Percentiles rank a stretch among this genome's conserved stretches.
Evolutionary conservation across 805 yeast genomes (phyloP).

Genomic region (Komagataella mondaviorum): DNA sequence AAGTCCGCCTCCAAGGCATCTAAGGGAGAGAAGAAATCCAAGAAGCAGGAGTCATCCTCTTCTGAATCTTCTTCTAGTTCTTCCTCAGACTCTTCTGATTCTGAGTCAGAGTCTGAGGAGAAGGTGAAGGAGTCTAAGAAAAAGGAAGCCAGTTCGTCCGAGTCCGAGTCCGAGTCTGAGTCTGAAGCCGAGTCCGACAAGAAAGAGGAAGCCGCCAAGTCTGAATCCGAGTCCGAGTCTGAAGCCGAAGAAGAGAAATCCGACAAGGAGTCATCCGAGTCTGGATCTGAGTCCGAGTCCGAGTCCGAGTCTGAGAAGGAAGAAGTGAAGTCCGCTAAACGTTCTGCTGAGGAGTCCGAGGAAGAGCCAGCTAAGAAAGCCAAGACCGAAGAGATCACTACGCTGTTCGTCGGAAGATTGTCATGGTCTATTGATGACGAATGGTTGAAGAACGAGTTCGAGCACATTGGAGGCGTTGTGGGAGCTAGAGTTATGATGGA

Average conservation of each 20-base stretch:
- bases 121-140: slow-evolving; percentile 4
- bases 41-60: slow-evolving; percentile 8
- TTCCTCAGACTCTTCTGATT: slow-evolving; percentile 14
- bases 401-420: slow-evolving; percentile 91
- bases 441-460: slow-evolving; percentile 83
- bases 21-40: slow-evolving; percentile 2
- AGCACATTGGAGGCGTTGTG: slow-evolving; percentile 64
- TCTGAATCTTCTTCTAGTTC: slow-evolving; percentile 9
- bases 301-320: slow-evolving; percentile 13
- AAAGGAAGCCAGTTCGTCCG: slow-evolving; percentile 6
- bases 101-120: slow-evolving; percentile 14
- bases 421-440: slow-evolving; percentile 96
- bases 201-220: slow-evolving; percentile 3
- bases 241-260: slow-evolving; percentile 3
- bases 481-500: slow-evolving; percentile 91
- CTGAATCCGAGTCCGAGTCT: slow-evolving; percentile 11
- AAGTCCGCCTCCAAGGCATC: background rate
- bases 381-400: slow-evolving; percentile 54
- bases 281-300: slow-evolving; percentile 11
- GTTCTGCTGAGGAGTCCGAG: slow-evolving; percentile 25
- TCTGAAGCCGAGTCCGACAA: slow-evolving; percentile 1
- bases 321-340: slow-evolving; percentile 13
- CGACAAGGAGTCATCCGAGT: slow-evolving; percentile 5
- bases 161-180: slow-evolving; percentile 14
- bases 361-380: slow-evolving; percentile 30